Percentiles rank a stretch among this genome's conserved stretches.
Conservation (phyloP, 139 green algal species). For the Tetradesmus obliquus region DNA sequence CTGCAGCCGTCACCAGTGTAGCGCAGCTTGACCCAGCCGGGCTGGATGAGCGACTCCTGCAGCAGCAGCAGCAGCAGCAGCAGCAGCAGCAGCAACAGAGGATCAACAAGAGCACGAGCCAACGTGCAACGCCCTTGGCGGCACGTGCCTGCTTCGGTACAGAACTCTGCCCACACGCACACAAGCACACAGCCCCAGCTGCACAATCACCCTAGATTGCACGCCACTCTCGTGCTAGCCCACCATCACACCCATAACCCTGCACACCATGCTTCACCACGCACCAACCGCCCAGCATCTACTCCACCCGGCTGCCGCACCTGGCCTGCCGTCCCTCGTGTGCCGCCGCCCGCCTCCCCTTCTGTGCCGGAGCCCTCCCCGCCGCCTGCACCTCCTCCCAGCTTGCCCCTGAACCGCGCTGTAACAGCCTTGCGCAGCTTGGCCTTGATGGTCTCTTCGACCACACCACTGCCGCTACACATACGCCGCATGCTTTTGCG, state of each 20-base stretch:
- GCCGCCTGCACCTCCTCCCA: not conserved
- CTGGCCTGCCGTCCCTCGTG: not conserved
- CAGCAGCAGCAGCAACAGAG: not conserved
- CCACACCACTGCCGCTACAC: not conserved
- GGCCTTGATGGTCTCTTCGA: slow-evolving; percentile 44
- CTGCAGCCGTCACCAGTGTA: not conserved
- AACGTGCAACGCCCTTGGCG: no score
- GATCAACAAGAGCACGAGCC: not conserved
- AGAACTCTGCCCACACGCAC: no score
- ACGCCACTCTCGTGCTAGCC: no score
- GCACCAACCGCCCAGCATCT: no score
- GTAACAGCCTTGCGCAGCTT: slow-evolving; percentile 35
- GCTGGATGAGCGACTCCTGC: not conserved
- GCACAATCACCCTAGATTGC: no score
- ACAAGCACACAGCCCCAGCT: no score
- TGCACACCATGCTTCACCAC: no score
- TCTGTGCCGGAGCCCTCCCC: slow-evolving; percentile 14
- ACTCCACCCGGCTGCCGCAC: not conserved
- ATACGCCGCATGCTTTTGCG: no score
- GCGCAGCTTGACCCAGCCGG: slow-evolving; percentile 34
- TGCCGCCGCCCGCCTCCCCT: not conserved
- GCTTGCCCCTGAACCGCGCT: slow-evolving; percentile 34
- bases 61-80: slow-evolving; percentile 21
- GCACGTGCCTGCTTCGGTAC: no score
- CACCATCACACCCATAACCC: no score